Evolutionary conservation across 257 asterid species (phyloP).

Genomic region (Solanum pinnatisectum): DNA sequence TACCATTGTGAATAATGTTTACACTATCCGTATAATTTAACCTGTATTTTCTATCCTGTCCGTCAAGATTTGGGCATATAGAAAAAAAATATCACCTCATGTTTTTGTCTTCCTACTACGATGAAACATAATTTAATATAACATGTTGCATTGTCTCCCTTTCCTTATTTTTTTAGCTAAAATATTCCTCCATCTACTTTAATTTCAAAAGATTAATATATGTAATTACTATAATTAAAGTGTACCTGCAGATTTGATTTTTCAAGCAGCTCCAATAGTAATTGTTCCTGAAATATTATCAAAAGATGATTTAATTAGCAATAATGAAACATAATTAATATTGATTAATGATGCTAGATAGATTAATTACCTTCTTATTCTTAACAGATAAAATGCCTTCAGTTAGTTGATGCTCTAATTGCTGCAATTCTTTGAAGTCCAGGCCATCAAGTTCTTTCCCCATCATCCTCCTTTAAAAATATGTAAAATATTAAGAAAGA

Average conservation of each 20-base stretch:
- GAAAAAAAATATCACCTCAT: neutral
- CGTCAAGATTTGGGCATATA: rapidly evolving
- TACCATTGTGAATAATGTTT: neutral
- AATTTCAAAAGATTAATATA: neutral
- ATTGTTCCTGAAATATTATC: conserved; percentile 41
- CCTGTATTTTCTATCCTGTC: neutral
- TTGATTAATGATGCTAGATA: neutral
- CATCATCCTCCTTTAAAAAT: conserved; percentile 44
- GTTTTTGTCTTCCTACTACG: neutral
- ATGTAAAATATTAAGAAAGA: neutral
- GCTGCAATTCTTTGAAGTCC: conserved; percentile 45
- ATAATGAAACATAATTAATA: neutral
- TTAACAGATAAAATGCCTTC: conserved; percentile 60
- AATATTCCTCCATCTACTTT: neutral
- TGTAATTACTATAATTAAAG: neutral
- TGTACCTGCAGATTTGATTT: conserved; percentile 52
- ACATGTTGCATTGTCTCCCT: neutral
- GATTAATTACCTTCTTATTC: conserved; percentile 43
- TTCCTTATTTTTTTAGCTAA: neutral
- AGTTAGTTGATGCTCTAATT: conserved; percentile 52
- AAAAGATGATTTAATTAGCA: neutral
- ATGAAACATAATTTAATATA: neutral
- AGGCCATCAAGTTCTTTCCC: conserved; percentile 73
- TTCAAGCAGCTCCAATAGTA: conserved; percentile 52
- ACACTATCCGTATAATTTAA: neutral